A percentile compares a stretch with the other conserved stretches of the same genome.
These are phyloP conservation scores for Begonia peltatifolia DNA, from an alignment of 306 rosid genomes.

Conservation along the genomic window DNA sequence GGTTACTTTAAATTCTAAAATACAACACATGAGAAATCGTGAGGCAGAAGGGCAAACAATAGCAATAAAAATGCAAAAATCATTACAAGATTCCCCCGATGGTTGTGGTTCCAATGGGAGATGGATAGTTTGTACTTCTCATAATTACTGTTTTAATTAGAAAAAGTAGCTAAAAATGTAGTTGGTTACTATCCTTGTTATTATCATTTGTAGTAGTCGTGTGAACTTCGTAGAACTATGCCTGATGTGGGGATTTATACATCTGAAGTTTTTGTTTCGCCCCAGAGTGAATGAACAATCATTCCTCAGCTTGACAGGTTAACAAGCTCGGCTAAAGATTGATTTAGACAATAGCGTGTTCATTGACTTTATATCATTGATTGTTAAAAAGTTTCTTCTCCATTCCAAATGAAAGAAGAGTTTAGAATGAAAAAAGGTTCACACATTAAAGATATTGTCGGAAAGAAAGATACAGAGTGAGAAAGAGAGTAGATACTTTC, in stretches of 20 bases:
- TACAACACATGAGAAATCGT: background rate
- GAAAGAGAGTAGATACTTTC: slow-evolving; percentile 40
- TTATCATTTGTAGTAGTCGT: too few species aligned
- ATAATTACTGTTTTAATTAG: too few species aligned
- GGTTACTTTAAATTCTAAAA: background rate
- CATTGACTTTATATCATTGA: background rate
- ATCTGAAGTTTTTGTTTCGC: too few species aligned
- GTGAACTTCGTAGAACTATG: too few species aligned
- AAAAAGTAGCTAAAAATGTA: too few species aligned
- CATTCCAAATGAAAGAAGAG: background rate
- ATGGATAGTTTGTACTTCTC: too few species aligned
- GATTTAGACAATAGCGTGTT: too few species aligned
- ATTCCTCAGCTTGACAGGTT: background rate
- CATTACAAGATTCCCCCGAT: background rate
- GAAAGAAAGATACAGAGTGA: background rate
- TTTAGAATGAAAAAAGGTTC: too few species aligned
- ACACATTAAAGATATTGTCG: background rate
- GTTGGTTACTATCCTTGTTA: too few species aligned
- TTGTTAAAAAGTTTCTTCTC: background rate
- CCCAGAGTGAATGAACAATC: too few species aligned
- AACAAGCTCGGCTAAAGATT: too few species aligned
- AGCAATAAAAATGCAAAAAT: background rate
- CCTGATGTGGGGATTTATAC: too few species aligned
- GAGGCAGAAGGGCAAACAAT: background rate
- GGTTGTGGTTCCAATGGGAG: background rate